Percentiles rank a stretch among this genome's conserved stretches.
phyloP scores from a whole-genome alignment of 177 flowering plant species.

The Vitis hybrid region DNA sequence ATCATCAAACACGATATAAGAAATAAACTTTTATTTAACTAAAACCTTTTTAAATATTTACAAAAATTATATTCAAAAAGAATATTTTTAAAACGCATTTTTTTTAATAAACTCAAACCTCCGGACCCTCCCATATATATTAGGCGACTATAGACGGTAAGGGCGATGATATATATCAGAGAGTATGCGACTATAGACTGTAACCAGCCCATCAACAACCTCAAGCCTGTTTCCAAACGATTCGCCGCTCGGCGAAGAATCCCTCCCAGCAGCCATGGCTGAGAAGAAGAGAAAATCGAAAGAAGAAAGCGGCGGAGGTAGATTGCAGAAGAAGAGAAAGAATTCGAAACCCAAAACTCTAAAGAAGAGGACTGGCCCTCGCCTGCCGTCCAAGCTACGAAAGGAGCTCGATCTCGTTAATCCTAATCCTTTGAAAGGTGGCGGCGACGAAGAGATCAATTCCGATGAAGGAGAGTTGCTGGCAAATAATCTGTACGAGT shows the following conservation, averaged over 20 bases:
- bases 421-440: conserved; percentile 14
- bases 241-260: too few relatives aligned
- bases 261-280: conserved; percentile 16
- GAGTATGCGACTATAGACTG: too few relatives aligned
- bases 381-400: conserved; percentile 48
- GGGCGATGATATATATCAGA: too few relatives aligned
- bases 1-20: too few relatives aligned
- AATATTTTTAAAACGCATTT: too few relatives aligned
- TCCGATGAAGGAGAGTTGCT: conserved; percentile 31
- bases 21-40: too few relatives aligned
- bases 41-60: too few relatives aligned
- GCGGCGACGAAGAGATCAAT: conserved; percentile 33
- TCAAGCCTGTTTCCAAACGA: background rate
- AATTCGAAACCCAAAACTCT: conserved; percentile 11
- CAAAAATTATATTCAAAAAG: too few relatives aligned
- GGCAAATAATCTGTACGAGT: conserved; percentile 57
- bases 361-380: conserved; percentile 50
- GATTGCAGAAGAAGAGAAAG: conserved; percentile 9
- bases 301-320: conserved; percentile 6
- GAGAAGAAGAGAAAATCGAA: conserved; percentile 33
- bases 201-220: background rate
- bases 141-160: too few relatives aligned
- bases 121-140: too few relatives aligned
- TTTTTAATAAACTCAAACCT: too few relatives aligned
- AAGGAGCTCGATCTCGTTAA: conserved; percentile 41